Base-by-base conservation (phyloP, 371 early-diverging fungal genomes). In the Lichtheimia corymbifera region DNA sequence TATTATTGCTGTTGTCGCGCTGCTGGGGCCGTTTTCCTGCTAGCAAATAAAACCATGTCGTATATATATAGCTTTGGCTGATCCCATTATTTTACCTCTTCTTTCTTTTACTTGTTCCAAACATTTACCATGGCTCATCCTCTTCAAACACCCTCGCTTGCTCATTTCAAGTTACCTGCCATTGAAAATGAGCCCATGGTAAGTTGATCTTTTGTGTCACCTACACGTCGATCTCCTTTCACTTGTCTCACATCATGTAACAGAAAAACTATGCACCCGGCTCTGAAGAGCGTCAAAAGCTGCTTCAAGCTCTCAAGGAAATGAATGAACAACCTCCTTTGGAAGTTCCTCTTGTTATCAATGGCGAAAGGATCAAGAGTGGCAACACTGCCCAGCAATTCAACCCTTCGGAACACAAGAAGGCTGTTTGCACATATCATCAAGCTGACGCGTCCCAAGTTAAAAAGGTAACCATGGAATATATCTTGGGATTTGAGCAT, bases 181-280 rank as follows among this genome's bases (percentile, higher is more conserved):
- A 88, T 94, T 61, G 73, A 77, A 52, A 97, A 97, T 77, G 96
- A 97, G 86, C 93, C 94, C 58, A 91, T 93, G 88, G 90, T 88
- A 77, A 74, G 70, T n/a, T 17, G 15, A 43, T 25, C 20, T 49
- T 25, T 25, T 30, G 22, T 44, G 18, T 47, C 41, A 50, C 59
- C 15, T 20, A 30, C 47, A 50, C n/a, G 42, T 24, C 18, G 41
- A 12, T 12, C 57, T 22, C 25, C 13, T 24, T 22, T 24, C 12
- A 18, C 27, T 14, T 30, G 20, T 53, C 28, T 53, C 22, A 35
- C 11, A 2, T 9, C 35, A 35, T 35, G 11, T 56, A 9, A 20
- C 70, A 92, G 91, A 76, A 72, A 67, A 64, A 77, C 63, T 98
- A 94, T 74, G 88, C 86, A 35, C 91, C 94, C 30, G 91, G 92